Percentiles rank a stretch among this genome's conserved stretches.
These are phyloP conservation scores for Immersiella caudata DNA, from an alignment of 495 filamentous ascomycete genomes.

Conservation along the genomic window DNA sequence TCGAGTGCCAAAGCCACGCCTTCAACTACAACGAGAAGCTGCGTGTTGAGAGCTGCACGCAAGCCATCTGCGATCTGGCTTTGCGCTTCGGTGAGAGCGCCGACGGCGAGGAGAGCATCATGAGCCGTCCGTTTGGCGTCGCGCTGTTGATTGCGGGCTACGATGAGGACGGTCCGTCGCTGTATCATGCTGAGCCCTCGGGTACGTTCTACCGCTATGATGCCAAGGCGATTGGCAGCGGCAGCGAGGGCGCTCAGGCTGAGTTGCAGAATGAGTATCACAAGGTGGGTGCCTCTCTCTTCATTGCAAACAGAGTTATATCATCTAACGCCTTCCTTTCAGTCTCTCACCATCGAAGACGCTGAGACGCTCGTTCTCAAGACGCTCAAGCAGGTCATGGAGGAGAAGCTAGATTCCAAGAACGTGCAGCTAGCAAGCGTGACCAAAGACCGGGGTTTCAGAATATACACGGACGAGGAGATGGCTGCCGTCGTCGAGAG, in stretches of 20 bases:
- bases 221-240: conserved; percentile 96
- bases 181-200: conserved; percentile 97
- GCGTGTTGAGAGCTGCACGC: conserved; percentile 94
- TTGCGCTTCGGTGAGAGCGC: conserved; percentile 96
- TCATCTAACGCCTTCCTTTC: conserved; percentile 22
- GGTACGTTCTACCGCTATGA: conserved; percentile 99
- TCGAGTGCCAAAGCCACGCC: conserved; percentile 92
- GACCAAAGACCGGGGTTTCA: conserved; percentile 95
- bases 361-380: conserved; percentile 95
- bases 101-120: conserved; percentile 97
- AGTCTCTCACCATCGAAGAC: conserved; percentile 88
- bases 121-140: conserved; percentile 95
- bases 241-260: conserved; percentile 94
- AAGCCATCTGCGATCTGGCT: conserved; percentile 97
- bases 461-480: conserved; percentile 95
- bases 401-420: conserved; percentile 98
- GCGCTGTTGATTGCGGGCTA: conserved; percentile 94
- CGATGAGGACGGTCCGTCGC: conserved; percentile 94
- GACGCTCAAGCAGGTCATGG: conserved; percentile 99
- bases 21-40: conserved; percentile 97
- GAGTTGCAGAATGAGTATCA: conserved; percentile 99
- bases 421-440: conserved; percentile 98
- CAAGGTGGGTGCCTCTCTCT: conserved; percentile 54
- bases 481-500: conserved; percentile 89
- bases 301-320: neutral